Conservation (phyloP, 257 asterid genomes). For the Rhazya stricta region DNA sequence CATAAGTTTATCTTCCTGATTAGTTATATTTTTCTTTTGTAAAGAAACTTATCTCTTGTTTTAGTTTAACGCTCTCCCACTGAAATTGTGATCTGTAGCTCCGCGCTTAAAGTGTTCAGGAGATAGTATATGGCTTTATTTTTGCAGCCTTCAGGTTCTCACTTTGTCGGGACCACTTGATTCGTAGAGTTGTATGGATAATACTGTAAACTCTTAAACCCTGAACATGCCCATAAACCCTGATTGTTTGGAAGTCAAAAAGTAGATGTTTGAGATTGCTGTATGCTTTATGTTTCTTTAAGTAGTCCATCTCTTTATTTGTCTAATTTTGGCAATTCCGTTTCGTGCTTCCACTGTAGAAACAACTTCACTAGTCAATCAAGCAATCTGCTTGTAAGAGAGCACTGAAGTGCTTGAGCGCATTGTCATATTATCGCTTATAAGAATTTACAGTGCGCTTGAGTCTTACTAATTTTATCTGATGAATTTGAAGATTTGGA, state of each 20-base stretch:
- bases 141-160: neutral
- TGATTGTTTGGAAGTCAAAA: neutral
- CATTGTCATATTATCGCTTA: neutral
- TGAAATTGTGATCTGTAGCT: neutral
- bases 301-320: conserved; percentile 1
- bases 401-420: neutral
- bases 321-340: neutral
- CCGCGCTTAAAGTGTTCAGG: neutral
- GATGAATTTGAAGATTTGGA: neutral
- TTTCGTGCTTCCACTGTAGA: neutral
- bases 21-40: neutral
- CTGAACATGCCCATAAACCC: neutral
- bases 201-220: conserved; percentile 5
- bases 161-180: neutral
- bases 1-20: neutral
- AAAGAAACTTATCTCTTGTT: neutral
- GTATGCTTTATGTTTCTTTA: neutral
- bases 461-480: neutral
- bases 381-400: neutral
- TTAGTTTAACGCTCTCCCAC: neutral
- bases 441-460: neutral
- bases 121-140: neutral
- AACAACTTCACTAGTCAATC: neutral
- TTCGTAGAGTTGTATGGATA: neutral
- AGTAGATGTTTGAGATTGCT: neutral